Base-by-base conservation (phyloP, 1,284 basidiomycete genomes). In the Caloboletus firmus region DNA sequence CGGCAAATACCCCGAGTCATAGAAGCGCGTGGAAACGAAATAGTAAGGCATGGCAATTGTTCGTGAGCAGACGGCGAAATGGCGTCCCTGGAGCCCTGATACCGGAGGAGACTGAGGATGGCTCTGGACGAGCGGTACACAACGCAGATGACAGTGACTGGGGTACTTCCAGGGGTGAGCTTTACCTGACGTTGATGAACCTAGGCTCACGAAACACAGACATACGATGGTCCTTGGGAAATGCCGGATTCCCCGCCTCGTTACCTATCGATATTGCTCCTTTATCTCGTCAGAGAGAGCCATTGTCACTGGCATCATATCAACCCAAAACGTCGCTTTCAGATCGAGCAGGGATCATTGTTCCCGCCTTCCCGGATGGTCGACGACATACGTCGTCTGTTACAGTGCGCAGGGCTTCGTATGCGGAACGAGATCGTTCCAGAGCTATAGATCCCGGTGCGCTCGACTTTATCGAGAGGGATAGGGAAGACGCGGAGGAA, bases 1-100 rank as follows among this genome's bases (percentile, higher is more conserved):
- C 83, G 6, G 87, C 85, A 31, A 76, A 81, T 67, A 81, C 76
- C 22, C 85, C 87, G 0, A 89, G 84, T 60, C 88, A 90, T 65
- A 76, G 86, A 53, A 80, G 76, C 17, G 82, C 82, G 8, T 89
- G 88, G 88, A 81, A 76, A 63, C 77, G 78, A 59, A 77, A 81
- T 62, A 79, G 83, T 59, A 79, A 76, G 58, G 81, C 83, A 20
- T 89, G 85, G 85, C 76, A 81, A 57, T 67, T 79, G 15, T 86
- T 89, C 61, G 76, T 81, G 30, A 76, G 74, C 57, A 74, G 79
- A 47, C 71, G 74, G 40, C 73, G 72, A 45, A 65, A 66, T n/a
- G 66, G 71, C n/a, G 58, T 63, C 11, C 65, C 68, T 22, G 70
- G 67, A 15, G 66, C 63, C 13, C 61, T 74, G 37, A 81, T 80